Conservation (phyloP, 108 stramenopile genomes). For the Cyclostephanos tholiformis region DNA sequence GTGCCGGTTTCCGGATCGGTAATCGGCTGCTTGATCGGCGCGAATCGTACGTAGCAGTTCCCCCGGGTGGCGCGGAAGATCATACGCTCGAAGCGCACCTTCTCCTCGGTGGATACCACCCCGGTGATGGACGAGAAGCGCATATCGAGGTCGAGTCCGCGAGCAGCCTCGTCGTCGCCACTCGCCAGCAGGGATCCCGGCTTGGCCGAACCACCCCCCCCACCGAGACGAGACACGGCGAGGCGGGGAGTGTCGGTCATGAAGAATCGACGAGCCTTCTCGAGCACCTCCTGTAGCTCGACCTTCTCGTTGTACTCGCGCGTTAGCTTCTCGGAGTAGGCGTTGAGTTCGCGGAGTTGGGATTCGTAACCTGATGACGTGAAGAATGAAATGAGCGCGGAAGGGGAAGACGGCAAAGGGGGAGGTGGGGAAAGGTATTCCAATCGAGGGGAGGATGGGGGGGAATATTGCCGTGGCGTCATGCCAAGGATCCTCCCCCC, state of each 20-base stretch:
- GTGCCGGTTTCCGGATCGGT: constrained; percentile 85
- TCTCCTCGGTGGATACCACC: constrained; percentile 90
- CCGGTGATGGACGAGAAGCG: constrained; percentile 95
- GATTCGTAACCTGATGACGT: constrained; percentile 63
- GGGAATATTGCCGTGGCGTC: no score
- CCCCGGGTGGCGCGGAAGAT: constrained; percentile 96
- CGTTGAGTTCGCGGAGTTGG: constrained; percentile 93
- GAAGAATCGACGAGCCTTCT: constrained; percentile 92
- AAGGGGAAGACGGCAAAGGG: neutral
- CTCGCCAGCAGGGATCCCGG: constrained; percentile 59
- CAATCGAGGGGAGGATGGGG: neutral
- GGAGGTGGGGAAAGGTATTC: neutral
- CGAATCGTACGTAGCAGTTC: constrained; percentile 96
- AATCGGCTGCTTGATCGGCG: constrained; percentile 91
- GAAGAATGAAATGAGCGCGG: neutral
- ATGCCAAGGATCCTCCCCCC: no score
- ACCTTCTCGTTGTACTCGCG: constrained; percentile 97
- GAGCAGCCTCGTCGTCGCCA: constrained; percentile 57
- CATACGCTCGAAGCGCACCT: constrained; percentile 95
- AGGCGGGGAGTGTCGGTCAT: constrained; percentile 89
- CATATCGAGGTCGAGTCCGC: constrained; percentile 84
- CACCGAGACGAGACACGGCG: constrained; percentile 69
- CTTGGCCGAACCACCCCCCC: constrained; percentile 19
- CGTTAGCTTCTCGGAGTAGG: constrained; percentile 92
- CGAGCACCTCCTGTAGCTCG: constrained; percentile 93